These are phyloP conservation scores for Peterozyma toletana DNA, from an alignment of 805 yeast species.

Conservation along the genomic window DNA sequence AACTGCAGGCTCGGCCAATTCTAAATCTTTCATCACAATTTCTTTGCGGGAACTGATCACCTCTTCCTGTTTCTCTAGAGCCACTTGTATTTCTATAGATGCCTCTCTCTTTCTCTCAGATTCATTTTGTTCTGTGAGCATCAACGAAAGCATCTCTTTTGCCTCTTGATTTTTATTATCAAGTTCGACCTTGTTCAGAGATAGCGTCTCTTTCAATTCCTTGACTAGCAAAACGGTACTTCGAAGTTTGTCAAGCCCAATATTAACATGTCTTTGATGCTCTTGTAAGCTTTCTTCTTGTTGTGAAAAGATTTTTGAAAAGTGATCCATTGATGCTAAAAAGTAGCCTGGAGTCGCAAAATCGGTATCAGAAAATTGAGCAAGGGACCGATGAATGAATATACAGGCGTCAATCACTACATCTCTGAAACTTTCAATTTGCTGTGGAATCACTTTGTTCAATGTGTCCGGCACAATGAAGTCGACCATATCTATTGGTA, in stretches of 20 bases:
- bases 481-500: slow-evolving; percentile 48
- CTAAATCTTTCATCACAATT: slow-evolving; percentile 57
- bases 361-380: slow-evolving; percentile 1
- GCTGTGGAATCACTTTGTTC: slow-evolving; percentile 8
- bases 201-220: slow-evolving; percentile 45
- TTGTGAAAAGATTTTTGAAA: slow-evolving; percentile 31
- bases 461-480: slow-evolving; percentile 26
- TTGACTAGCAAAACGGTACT: slow-evolving; percentile 74
- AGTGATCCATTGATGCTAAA: slow-evolving; percentile 39
- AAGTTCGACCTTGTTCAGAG: slow-evolving; percentile 44
- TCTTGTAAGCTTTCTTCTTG: slow-evolving; percentile 48
- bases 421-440: slow-evolving; percentile 27
- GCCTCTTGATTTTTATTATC: slow-evolving; percentile 61
- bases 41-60: slow-evolving; percentile 48
- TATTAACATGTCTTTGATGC: slow-evolving; percentile 62
- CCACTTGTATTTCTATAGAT: slow-evolving; percentile 65
- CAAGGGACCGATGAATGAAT: slow-evolving; percentile 31
- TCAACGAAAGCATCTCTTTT: slow-evolving; percentile 57
- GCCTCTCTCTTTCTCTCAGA: slow-evolving; percentile 89
- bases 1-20: slow-evolving; percentile 77
- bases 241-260: slow-evolving; percentile 66
- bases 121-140: slow-evolving; percentile 82
- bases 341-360: slow-evolving; percentile 46
- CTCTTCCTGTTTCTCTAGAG: slow-evolving; percentile 59
- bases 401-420: slow-evolving; percentile 40